Percentiles rank a stretch among this genome's conserved stretches.
Conservation (phyloP, 371 early-diverging fungal genomes). For the Mucor velutinosus region DNA sequence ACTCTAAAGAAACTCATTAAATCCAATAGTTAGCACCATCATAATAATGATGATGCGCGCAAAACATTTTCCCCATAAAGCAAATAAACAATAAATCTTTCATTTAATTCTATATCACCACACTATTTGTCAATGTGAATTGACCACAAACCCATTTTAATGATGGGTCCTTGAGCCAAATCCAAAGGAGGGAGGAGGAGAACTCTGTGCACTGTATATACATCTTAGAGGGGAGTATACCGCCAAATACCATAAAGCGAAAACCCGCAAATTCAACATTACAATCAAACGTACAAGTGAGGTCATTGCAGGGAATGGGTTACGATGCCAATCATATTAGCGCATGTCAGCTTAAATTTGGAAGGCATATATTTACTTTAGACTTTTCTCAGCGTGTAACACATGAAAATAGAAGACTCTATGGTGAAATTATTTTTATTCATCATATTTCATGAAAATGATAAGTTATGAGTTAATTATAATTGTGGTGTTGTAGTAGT, state of each 20-base stretch:
- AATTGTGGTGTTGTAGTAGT: not conserved
- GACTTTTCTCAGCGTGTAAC: not conserved
- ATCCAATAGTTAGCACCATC: not conserved
- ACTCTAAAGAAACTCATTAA: not conserved
- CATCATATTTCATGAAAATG: not conserved
- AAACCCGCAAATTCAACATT: not conserved
- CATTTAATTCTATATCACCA: not conserved
- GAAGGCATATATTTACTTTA: not conserved
- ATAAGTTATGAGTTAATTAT: not conserved
- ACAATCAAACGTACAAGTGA: constrained; percentile 3
- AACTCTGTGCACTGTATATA: not conserved
- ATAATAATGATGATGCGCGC: not conserved
- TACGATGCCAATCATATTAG: constrained; percentile 4
- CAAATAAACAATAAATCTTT: not conserved
- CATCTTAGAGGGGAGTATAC: not conserved
- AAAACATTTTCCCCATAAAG: not conserved
- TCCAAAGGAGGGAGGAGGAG: not conserved
- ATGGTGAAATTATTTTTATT: constrained; percentile 2
- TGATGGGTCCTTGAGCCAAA: not conserved
- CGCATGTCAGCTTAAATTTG: constrained; percentile 1
- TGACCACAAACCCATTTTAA: not conserved
- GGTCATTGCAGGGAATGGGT: constrained; percentile 4
- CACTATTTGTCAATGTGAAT: not conserved
- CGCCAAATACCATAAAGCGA: not conserved
- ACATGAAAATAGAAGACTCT: not conserved